These are phyloP conservation scores for Dichotomocladium elegans DNA, from an alignment of 371 early-diverging fungal genomes.

Conservation along the genomic window DNA sequence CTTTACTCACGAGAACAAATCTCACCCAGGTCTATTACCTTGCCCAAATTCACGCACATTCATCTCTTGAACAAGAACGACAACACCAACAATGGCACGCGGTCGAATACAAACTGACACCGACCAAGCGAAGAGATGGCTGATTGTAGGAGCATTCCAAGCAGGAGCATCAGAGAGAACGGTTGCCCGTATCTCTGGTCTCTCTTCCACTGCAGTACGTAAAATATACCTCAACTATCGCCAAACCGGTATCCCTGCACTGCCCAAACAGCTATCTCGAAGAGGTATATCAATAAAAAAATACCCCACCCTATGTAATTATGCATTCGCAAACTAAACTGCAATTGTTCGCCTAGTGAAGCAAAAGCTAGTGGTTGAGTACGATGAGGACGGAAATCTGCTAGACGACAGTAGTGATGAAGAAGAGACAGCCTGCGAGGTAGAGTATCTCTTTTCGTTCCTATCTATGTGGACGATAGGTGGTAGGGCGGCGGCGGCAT, in stretches of 20 bases:
- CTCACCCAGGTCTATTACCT: too few relatives aligned
- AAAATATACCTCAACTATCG: conserved; percentile 39
- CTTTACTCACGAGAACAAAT: too few relatives aligned
- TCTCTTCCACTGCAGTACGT: conserved; percentile 42
- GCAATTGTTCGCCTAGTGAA: conserved; percentile 16
- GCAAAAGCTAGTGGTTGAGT: conserved; percentile 41
- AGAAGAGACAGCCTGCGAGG: conserved; percentile 9
- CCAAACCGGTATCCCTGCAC: conserved; percentile 34
- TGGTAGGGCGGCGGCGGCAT: neutral
- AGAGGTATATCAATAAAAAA: conserved; percentile 20
- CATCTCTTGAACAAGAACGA: too few relatives aligned
- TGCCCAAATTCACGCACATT: too few relatives aligned
- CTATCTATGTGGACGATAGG: neutral
- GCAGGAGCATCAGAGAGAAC: conserved; percentile 44
- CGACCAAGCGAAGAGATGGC: conserved; percentile 44
- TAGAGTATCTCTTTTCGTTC: neutral
- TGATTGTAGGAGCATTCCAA: conserved; percentile 43
- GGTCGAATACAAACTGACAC: conserved; percentile 5
- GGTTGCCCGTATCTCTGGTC: conserved; percentile 39
- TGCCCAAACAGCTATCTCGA: conserved; percentile 32
- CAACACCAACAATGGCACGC: conserved; percentile 2
- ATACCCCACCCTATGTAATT: neutral
- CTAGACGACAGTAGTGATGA: conserved; percentile 29
- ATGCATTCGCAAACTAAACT: neutral
- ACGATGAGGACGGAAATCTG: conserved; percentile 42